Evolutionary conservation across 2,329 filamentous ascomycete genomes (phyloP).

Genomic region (Cladosporium sp.): DNA sequence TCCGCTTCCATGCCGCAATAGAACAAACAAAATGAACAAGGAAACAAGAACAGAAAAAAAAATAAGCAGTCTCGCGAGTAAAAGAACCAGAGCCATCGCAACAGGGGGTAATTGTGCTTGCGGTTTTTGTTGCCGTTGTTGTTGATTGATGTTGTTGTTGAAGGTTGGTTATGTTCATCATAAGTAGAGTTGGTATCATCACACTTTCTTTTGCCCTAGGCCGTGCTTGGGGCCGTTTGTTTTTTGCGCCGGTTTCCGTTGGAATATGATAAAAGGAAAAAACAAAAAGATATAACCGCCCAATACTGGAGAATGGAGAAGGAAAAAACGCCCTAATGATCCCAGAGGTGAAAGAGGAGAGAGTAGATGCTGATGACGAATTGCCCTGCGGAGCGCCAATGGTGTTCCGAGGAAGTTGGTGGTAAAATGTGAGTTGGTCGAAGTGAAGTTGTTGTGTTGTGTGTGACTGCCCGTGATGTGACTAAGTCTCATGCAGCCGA

Average conservation of each 20-base stretch:
- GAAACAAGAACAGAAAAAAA: neutral
- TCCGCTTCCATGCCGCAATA: neutral
- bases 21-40: neutral
- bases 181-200: conserved; percentile 14
- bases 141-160: neutral
- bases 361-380: neutral
- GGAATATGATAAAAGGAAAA: conserved; percentile 1
- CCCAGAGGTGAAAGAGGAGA: conserved; percentile 5
- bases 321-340: neutral
- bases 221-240: conserved; percentile 10
- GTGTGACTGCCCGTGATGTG: neutral
- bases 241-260: conserved; percentile 13
- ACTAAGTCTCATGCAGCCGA: neutral
- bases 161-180: conserved; percentile 9
- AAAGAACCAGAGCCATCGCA: neutral
- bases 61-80: neutral
- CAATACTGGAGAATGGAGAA: neutral
- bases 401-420: neutral
- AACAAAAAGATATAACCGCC: conserved; percentile 3
- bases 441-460: conserved; percentile 1
- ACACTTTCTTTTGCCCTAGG: conserved; percentile 11
- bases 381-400: neutral
- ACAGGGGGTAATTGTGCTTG: neutral
- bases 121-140: neutral
- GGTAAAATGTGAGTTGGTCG: neutral